Percentiles rank a stretch among this genome's conserved stretches.
Evolutionary conservation across 1,284 basidiomycete species (phyloP).

Genomic region (Mrakiaceae sp.): DNA sequence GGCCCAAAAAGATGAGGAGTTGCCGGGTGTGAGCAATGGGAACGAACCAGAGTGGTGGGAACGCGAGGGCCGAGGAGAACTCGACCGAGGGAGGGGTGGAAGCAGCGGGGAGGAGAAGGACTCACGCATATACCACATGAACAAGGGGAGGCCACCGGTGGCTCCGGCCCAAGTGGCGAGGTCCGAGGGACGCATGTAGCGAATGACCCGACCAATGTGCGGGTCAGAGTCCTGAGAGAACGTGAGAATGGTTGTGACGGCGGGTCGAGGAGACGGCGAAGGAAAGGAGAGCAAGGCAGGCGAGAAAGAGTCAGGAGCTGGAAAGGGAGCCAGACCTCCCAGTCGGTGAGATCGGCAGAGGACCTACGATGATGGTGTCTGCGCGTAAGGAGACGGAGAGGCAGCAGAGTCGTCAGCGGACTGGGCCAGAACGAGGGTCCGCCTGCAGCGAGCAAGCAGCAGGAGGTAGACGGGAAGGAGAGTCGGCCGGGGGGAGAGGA

Average conservation of each 20-base stretch:
- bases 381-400: too few relatives aligned
- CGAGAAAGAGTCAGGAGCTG: neutral
- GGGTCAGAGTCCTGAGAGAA: constrained; percentile 62
- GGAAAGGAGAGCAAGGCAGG: neutral
- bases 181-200: constrained; percentile 82
- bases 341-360: neutral
- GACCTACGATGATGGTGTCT: too few relatives aligned
- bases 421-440: too few relatives aligned
- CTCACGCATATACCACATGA: too few relatives aligned
- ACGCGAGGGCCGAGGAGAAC: neutral
- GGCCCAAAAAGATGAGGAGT: neutral
- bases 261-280: neutral
- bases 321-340: neutral
- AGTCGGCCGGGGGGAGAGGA: too few relatives aligned
- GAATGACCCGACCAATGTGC: constrained; percentile 73
- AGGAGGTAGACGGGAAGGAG: too few relatives aligned
- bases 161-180: constrained; percentile 72
- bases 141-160: constrained; percentile 43
- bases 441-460: too few relatives aligned
- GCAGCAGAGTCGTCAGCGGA: too few relatives aligned
- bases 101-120: neutral
- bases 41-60: neutral
- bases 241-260: too few relatives aligned
- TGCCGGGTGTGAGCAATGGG: neutral
- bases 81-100: neutral